Evolutionary conservation across 805 yeast genomes (phyloP).

Genomic region (Cyberlindnera misumaiensis): DNA sequence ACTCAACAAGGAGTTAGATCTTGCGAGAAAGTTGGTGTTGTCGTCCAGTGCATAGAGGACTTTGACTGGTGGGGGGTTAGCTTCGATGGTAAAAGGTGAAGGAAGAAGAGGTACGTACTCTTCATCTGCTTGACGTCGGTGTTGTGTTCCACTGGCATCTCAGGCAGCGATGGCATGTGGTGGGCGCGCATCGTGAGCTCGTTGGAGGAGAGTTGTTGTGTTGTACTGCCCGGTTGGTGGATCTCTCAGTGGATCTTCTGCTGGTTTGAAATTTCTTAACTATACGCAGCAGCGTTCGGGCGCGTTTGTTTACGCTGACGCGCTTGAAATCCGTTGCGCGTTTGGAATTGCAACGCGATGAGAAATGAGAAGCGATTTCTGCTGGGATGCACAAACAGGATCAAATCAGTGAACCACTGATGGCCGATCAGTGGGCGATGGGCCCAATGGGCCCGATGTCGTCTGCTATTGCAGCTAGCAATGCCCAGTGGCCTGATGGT

Average conservation of each 20-base stretch:
- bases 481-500: too few relatives aligned
- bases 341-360: too few relatives aligned
- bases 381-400: too few relatives aligned
- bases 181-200: conserved; percentile 20
- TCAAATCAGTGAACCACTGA: too few relatives aligned
- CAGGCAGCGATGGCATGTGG: conserved; percentile 27
- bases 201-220: background rate
- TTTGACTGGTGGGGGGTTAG: conserved; percentile 20
- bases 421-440: too few relatives aligned
- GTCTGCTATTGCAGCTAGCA: too few relatives aligned
- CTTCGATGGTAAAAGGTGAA: background rate
- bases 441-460: too few relatives aligned
- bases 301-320: conserved; percentile 15
- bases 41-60: conserved; percentile 37
- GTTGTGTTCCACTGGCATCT: conserved; percentile 19
- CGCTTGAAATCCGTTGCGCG: background rate
- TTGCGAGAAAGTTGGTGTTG: conserved; percentile 35
- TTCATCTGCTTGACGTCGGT: conserved; percentile 19
- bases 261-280: too few relatives aligned
- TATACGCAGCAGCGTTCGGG: too few relatives aligned
- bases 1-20: conserved; percentile 28
- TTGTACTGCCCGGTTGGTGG: background rate
- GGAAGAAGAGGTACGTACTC: conserved; percentile 8
- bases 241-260: background rate
- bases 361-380: too few relatives aligned